phyloP scores from a whole-genome alignment of 805 yeast genomes.

The Candida pini region DNA sequence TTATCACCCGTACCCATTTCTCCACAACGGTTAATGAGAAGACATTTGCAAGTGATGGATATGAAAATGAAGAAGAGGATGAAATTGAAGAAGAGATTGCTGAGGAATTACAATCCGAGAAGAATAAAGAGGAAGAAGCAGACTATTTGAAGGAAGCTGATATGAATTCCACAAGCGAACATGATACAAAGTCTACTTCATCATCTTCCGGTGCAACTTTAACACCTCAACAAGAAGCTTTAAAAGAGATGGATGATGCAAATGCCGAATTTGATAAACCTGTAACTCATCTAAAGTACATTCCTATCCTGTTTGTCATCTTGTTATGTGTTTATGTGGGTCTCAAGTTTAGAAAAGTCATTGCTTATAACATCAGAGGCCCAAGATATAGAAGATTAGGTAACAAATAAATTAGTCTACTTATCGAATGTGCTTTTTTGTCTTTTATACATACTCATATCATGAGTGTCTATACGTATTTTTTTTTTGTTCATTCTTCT shows the following conservation, averaged over 20 bases:
- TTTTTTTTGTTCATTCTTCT: too few relatives aligned
- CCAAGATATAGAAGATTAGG: constrained; percentile 28
- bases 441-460: too few relatives aligned
- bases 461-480: too few relatives aligned
- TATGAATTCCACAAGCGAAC: too few relatives aligned
- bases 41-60: too few relatives aligned
- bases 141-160: background rate
- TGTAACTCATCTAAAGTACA: constrained; percentile 9
- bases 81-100: background rate
- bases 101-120: background rate
- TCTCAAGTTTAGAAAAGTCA: constrained; percentile 15
- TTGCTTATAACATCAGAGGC: constrained; percentile 19
- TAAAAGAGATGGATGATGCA: constrained; percentile 1
- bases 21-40: constrained; percentile 1
- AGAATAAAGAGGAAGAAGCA: background rate
- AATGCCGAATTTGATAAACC: constrained; percentile 4
- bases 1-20: constrained; percentile 25
- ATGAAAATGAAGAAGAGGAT: background rate
- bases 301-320: constrained; percentile 12
- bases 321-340: constrained; percentile 8
- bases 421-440: too few relatives aligned
- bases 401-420: too few relatives aligned
- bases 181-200: background rate
- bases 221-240: background rate
- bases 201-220: background rate